Base-by-base conservation (phyloP, 2,329 filamentous ascomycete genomes). In the Aspergillus oerlinghausenensis region DNA sequence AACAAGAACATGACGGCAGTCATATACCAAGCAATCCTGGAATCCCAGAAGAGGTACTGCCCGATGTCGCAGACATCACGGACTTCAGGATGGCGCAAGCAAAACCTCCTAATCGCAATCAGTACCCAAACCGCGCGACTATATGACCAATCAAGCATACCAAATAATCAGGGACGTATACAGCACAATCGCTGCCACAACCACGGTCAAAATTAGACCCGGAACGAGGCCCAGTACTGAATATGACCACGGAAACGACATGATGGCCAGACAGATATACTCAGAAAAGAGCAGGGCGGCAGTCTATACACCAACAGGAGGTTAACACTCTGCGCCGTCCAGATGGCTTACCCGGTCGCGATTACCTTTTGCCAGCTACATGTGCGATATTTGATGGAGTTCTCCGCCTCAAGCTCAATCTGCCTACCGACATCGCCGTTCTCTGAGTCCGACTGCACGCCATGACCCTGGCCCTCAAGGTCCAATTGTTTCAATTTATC, bases 221-320 rank as follows among this genome's bases (percentile, higher is more conserved):
- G 92, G 92, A 0, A 96, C 90, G 17, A 97, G 82, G 7, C 92
- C 92, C 7, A 97, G 83, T 28, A 93, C 78, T 47, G 90, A 90
- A 74, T 97, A 97, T 0, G 91, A 96, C 82, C 89, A 96, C 0
- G 92, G 92, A 65, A 97, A 97, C 51, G 90, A 95, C 92, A 97
- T 96, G 70, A 96, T 96, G 23, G 84, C 84, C 75, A 97, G 77
- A 72, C 91, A 96, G 58, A 97, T 97, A 73, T 97, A 97, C 79
- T 97, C 92, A 51, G 90, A 94, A 76, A 97, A 96, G 52, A 97
- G 84, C 64, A 96, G 74, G 1, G 88, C 91, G 0, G 92, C 91
- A 53, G 92, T 96, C 88, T 88, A 66, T 54, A 54, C 32, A 57
- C n/a, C 52, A 60, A 19, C 21, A 25, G 25, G 6, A 25, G 3